Evolutionary conservation across 1,139 yeast species (phyloP).

Genomic region (Waltiozyma sp.): DNA sequence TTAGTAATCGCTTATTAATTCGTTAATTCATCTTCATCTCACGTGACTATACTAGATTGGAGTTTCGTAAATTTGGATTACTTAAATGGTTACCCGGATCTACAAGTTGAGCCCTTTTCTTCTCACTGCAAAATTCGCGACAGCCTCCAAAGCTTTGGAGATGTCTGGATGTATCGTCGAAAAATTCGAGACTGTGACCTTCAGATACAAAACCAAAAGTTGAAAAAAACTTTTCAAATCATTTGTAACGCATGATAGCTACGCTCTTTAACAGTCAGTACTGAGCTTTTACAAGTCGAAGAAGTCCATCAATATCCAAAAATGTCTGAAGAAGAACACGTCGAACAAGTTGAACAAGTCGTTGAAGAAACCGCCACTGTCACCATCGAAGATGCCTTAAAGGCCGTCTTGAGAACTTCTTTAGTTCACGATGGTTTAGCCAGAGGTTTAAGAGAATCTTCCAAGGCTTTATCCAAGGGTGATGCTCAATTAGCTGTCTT

Average conservation of each 20-base stretch:
- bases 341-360: constrained; percentile 66
- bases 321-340: constrained; percentile 82
- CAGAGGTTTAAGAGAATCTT: constrained; percentile 99
- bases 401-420: constrained; percentile 97
- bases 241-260: neutral
- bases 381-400: constrained; percentile 97
- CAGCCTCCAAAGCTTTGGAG: neutral
- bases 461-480: constrained; percentile 96
- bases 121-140: neutral
- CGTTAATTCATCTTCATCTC: no score
- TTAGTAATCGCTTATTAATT: no score
- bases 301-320: constrained; percentile 49
- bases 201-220: neutral
- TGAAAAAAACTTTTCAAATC: neutral
- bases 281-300: constrained; percentile 77
- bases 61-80: no score
- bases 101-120: neutral
- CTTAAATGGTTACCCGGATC: no score
- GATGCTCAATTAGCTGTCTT: constrained; percentile 97
- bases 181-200: neutral
- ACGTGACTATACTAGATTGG: no score
- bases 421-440: constrained; percentile 99
- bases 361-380: constrained; percentile 82
- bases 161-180: neutral
- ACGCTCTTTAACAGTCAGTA: constrained; percentile 22